Base-by-base conservation (phyloP, 176 grass and related monocot species). In the Rhynchospora tenuis region DNA sequence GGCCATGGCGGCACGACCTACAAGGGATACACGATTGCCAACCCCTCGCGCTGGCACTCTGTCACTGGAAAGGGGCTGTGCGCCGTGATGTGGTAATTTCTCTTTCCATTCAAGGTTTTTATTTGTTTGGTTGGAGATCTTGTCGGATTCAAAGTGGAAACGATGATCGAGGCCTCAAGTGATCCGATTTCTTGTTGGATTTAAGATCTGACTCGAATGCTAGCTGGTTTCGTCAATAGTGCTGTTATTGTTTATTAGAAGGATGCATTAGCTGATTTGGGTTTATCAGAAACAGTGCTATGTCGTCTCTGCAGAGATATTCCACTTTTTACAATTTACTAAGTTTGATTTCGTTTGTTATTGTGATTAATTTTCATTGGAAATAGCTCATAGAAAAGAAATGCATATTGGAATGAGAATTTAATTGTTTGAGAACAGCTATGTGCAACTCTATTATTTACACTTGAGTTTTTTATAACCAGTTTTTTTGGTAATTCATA, bases 31-130 rank as follows among this genome's bases (percentile, higher is more conserved):
- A 93, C 92, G 59, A 93, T 94, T 73, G 92, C 80, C 45, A 90
- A 91, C 84, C 90, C 93, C 45, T 88, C 94, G 87, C 90, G 95
- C 51, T 98, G 95, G 92, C 95, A 98, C 84, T 86, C 84, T 57
- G 82, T 90, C 74, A 90, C 89, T 66, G 95, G 95, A 51, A 94
- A 98, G 87, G 95, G 92, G 54, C 85, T 98, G 42, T 98, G 95
- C 89, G 92, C 92, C 74, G 64, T 93, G 78, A 98, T 98, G 95
- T 98, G 95, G 95, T 98, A 89, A 60, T 73, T 70, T n/a, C 27
- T 77, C 27, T 7, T 11, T 23, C 17, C 66, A 19, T 17, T 44
- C 29, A 2, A 31, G 38, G 28, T 61, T 19, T 61, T n/a, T 20
- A 47, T 51, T 74, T 72, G 33, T 17, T 75, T 52, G 77, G 9